Percentiles rank a stretch among this genome's conserved stretches.
phyloP scores from a whole-genome alignment of 108 stramenopile species.

The Cyclotella distinguenda region DNA sequence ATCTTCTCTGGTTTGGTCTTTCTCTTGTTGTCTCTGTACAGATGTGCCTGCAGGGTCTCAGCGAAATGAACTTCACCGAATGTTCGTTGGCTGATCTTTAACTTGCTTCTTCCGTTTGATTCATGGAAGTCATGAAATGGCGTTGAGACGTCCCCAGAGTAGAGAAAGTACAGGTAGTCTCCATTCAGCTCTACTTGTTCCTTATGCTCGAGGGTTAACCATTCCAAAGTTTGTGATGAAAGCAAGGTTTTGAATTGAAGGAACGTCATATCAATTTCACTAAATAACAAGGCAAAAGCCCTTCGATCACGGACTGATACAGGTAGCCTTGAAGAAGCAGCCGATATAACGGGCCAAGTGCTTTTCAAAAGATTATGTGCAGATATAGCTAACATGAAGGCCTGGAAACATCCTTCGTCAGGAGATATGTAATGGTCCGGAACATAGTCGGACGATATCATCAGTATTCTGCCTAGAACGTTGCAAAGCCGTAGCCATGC shows the following conservation, averaged over 20 bases:
- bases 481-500: slow-evolving; percentile 33
- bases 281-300: slow-evolving; percentile 28
- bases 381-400: slow-evolving; percentile 33
- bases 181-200: slow-evolving; percentile 26
- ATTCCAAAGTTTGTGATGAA: slow-evolving; percentile 28
- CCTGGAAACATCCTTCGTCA: slow-evolving; percentile 40
- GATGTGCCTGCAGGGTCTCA: slow-evolving; percentile 25
- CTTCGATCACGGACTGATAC: slow-evolving; percentile 40
- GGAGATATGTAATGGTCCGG: slow-evolving; percentile 36
- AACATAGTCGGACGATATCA: slow-evolving; percentile 35
- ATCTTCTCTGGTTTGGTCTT: slow-evolving; percentile 2
- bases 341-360: slow-evolving; percentile 23
- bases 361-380: slow-evolving; percentile 21
- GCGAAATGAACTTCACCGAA: slow-evolving; percentile 45
- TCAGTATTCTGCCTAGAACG: slow-evolving; percentile 35
- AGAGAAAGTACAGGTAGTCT: slow-evolving; percentile 39
- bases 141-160: slow-evolving; percentile 28
- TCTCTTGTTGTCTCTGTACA: slow-evolving; percentile 23
- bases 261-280: slow-evolving; percentile 27
- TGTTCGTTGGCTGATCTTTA: slow-evolving; percentile 21
- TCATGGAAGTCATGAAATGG: background rate
- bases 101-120: background rate
- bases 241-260: slow-evolving; percentile 49
- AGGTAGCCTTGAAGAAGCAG: slow-evolving; percentile 7
- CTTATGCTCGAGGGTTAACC: slow-evolving; percentile 22